Percentiles rank a stretch among this genome's conserved stretches.
phyloP scores from a whole-genome alignment of 2,329 filamentous ascomycete genomes.

The Alternaria gansuensis region DNA sequence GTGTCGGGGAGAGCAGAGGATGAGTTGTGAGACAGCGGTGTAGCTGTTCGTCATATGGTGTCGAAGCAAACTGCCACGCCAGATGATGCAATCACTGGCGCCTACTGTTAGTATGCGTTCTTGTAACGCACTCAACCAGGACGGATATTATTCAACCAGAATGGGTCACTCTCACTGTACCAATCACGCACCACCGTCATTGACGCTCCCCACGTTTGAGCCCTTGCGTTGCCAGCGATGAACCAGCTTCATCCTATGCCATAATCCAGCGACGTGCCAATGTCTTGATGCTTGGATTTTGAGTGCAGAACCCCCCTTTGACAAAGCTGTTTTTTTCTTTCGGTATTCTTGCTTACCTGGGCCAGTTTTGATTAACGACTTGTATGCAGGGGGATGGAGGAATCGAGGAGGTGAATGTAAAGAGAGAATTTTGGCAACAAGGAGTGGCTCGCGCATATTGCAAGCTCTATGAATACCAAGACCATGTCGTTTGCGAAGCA shows the following conservation, averaged over 20 bases:
- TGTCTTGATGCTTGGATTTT: not conserved
- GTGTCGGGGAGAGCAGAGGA: not conserved
- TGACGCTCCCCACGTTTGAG: not conserved
- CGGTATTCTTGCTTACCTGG: no score
- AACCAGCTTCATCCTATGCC: not conserved
- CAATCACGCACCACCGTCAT: not conserved
- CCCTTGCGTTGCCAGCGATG: not conserved
- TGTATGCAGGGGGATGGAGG: no score
- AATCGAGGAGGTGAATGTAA: no score
- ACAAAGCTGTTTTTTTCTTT: not conserved
- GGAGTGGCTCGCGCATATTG: not conserved
- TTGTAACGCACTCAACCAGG: not conserved
- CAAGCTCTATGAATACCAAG: not conserved
- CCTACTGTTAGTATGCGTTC: not conserved
- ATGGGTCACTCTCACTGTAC: not conserved
- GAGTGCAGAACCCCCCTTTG: not conserved
- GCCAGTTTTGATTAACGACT: no score
- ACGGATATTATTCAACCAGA: not conserved
- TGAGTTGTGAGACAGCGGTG: slow-evolving; percentile 1
- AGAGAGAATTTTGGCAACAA: no score
- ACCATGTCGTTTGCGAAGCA: slow-evolving; percentile 2
- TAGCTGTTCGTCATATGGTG: not conserved
- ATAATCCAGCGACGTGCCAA: no score
- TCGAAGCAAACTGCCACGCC: slow-evolving; percentile 4
- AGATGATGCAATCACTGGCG: not conserved